Conservation (phyloP, 352 stramenopile genomes). For the Phytophthora vignae region DNA sequence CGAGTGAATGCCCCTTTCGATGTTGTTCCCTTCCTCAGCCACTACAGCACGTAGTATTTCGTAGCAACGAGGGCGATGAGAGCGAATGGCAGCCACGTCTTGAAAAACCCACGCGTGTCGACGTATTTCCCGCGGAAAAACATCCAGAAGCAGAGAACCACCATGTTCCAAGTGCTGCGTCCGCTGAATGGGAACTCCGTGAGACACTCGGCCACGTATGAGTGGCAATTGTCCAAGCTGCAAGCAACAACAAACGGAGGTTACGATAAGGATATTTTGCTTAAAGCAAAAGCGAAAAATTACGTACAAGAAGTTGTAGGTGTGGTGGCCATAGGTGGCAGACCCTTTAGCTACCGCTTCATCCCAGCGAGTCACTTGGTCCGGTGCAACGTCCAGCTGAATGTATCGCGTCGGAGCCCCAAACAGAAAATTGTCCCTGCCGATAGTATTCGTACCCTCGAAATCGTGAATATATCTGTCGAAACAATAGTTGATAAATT, state of each 20-base stretch:
- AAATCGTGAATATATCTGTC: constrained; percentile 94
- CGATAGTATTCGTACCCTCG: constrained; percentile 93
- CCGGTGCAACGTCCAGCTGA: constrained; percentile 56
- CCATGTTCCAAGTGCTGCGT: constrained; percentile 70
- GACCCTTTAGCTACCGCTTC: constrained; percentile 88
- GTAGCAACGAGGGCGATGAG: constrained; percentile 12
- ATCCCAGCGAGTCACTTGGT: constrained; percentile 86
- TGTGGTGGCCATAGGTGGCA: constrained; percentile 86
- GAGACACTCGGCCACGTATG: constrained; percentile 89
- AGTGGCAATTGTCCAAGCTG: constrained; percentile 96
- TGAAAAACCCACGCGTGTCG: constrained; percentile 35
- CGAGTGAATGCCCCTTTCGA: background rate
- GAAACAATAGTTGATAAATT: constrained; percentile 8
- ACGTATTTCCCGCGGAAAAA: constrained; percentile 67
- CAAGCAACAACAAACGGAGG: background rate
- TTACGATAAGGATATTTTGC: background rate
- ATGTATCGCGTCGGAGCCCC: constrained; percentile 87
- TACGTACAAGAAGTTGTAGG: constrained; percentile 94
- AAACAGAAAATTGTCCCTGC: constrained; percentile 87
- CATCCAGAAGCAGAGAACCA: constrained; percentile 78
- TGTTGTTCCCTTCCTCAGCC: background rate
- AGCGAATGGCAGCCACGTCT: constrained; percentile 40
- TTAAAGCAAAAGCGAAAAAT: background rate
- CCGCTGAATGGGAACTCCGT: constrained; percentile 55
- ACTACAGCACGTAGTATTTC: constrained; percentile 18